phyloP scores from a whole-genome alignment of 768 basidiomycete genomes.

The Termitomyces titanicus region DNA sequence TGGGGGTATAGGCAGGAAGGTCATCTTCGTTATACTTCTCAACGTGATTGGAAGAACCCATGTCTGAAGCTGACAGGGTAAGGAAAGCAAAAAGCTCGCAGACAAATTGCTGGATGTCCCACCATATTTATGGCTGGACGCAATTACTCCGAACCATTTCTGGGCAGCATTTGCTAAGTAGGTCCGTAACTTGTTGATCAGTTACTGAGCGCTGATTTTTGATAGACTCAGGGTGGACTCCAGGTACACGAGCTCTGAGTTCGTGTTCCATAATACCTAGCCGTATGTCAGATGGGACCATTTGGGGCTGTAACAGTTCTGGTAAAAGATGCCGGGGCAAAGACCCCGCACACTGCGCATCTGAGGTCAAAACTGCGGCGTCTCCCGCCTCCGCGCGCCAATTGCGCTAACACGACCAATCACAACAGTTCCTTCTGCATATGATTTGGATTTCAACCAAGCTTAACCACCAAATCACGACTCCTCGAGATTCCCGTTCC shows the following conservation, averaged over 20 bases:
- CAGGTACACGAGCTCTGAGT: conserved; percentile 1
- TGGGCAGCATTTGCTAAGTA: not conserved
- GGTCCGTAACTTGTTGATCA: not conserved
- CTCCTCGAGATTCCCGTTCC: not conserved
- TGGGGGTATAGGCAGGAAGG: conserved; percentile 39
- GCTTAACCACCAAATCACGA: not conserved
- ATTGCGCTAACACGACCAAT: too few species aligned
- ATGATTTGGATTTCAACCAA: too few species aligned
- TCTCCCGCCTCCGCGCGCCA: too few species aligned
- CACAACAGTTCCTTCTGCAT: too few species aligned
- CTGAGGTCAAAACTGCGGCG: not conserved
- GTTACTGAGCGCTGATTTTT: conserved; percentile 1
- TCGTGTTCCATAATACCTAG: not conserved
- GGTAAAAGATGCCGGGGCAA: not conserved
- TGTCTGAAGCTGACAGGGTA: conserved; percentile 9
- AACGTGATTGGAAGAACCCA: conserved; percentile 8
- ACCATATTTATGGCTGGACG: conserved; percentile 9
- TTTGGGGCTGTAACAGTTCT: conserved; percentile 2
- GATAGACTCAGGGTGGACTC: conserved; percentile 12
- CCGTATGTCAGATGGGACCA: conserved; percentile 5
- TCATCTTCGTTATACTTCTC: conserved; percentile 33
- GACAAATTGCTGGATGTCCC: not conserved
- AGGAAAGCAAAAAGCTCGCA: conserved; percentile 5
- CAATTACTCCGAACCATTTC: conserved; percentile 8
- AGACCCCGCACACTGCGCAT: conserved; percentile 8